Evolutionary conservation across 2,329 filamentous ascomycete genomes (phyloP), one percentile per base, ranked within the genome.

Genomic region (Colletotrichum lini): DNA sequence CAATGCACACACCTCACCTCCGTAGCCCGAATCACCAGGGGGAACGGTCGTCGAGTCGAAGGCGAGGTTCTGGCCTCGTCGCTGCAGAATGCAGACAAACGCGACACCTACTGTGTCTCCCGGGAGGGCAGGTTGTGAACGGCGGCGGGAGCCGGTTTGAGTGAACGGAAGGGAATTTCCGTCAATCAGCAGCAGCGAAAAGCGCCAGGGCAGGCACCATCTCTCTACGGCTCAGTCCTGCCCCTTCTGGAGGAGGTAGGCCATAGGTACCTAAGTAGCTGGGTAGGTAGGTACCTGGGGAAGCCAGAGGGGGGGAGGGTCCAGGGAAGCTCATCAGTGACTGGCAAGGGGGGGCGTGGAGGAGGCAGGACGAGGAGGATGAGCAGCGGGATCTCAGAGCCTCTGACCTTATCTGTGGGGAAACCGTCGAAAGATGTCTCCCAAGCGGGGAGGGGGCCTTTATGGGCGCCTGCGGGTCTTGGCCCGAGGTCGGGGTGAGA

Each of bases 351-450:
- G 38, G 52, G 40, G 44, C 60, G 59, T 42, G 35, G 44, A 26
- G 47, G 21, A 40, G 35, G 23, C n/a, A 18, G 57, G 23, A 18
- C 21, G 13, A 4, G 56, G 21, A 26, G 42, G 57, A 50, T 42
- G 42, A n/a, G 49, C 30, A 67, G 57, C 49, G 54, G 30, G 65
- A 56, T 49, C 59, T 63, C 18, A 40, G 50, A 47, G 57, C 16
- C 57, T 54, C 53, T 54, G 67, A 68, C 65, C 68, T 71, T 71
- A 71, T 71, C 68, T 71, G 65, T 71, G 68, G 68, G 52, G 68
- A 56, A 71, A 67, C 59, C 68, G 63, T 68, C 65, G 68, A 71
- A 71, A 71, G 65, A 59, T 71, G 45, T 52, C 58, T 58, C 68
- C 67, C 56, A 52, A 38, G 52, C 62, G 15, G 56, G 67, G 62